These are phyloP conservation scores for Pharnaceum exiguum DNA, from an alignment of 148 eudicot genomes.

Conservation along the genomic window DNA sequence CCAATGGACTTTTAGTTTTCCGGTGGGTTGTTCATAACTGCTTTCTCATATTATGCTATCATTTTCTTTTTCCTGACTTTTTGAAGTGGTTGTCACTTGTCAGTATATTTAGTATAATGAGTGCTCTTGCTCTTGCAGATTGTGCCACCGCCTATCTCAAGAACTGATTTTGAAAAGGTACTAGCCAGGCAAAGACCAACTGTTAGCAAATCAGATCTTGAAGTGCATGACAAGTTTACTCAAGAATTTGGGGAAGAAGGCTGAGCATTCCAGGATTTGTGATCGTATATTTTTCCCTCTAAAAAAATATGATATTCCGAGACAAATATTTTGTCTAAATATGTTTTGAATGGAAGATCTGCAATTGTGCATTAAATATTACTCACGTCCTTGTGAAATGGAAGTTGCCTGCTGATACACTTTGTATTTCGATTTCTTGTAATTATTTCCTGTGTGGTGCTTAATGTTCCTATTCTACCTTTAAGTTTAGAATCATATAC, in stretches of 20 bases:
- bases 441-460: no score
- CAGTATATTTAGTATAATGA: not conserved
- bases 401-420: constrained; percentile 4
- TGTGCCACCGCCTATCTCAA: constrained; percentile 77
- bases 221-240: constrained; percentile 88
- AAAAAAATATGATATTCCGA: constrained; percentile 11
- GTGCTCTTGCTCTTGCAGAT: constrained; percentile 46
- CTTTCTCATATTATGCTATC: no score
- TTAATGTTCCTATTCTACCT: no score
- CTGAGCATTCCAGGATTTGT: constrained; percentile 8
- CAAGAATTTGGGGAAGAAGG: constrained; percentile 97
- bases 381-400: constrained; percentile 1
- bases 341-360: constrained; percentile 8
- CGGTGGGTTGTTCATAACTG: no score
- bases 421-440: no score
- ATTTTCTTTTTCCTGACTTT: no score
- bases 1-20: no score
- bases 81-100: not conserved
- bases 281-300: constrained; percentile 11
- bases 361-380: constrained; percentile 10
- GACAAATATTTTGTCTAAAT: constrained; percentile 12
- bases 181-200: constrained; percentile 91
- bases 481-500: no score
- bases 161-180: constrained; percentile 86
- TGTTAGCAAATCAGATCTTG: constrained; percentile 90